A percentile compares a stretch with the other conserved stretches of the same genome.
Evolutionary conservation across 805 yeast genomes (phyloP).

Genomic region (Clavispora vitiphila): DNA sequence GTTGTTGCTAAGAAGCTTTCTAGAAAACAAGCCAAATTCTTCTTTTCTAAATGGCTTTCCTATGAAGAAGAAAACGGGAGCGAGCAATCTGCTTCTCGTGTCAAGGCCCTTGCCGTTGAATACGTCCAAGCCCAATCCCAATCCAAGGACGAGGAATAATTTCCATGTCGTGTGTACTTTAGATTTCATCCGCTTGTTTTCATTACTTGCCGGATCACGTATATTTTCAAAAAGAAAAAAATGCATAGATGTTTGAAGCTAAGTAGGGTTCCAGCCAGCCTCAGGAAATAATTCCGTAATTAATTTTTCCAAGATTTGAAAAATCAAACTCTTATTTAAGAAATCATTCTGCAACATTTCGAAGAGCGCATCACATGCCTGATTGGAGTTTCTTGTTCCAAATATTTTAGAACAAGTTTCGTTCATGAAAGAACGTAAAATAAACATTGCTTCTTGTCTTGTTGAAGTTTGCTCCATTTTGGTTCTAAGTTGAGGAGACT

Average conservation of each 20-base stretch:
- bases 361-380: constrained; percentile 58
- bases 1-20: constrained; percentile 62
- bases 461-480: constrained; percentile 47
- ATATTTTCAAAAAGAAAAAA: background rate
- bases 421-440: constrained; percentile 52
- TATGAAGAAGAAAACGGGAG: constrained; percentile 71
- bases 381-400: constrained; percentile 58
- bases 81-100: constrained; percentile 69
- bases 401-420: constrained; percentile 71
- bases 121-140: constrained; percentile 43
- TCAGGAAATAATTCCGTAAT: constrained; percentile 41
- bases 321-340: constrained; percentile 60
- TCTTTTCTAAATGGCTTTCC: constrained; percentile 87
- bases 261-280: background rate
- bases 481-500: constrained; percentile 43
- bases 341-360: constrained; percentile 69
- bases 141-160: constrained; percentile 10
- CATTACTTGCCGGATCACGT: background rate
- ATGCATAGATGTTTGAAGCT: background rate
- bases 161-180: constrained; percentile 1
- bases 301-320: constrained; percentile 54
- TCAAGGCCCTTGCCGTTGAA: constrained; percentile 86
- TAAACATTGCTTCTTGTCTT: constrained; percentile 51
- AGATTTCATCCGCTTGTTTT: background rate
- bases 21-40: constrained; percentile 88